These are phyloP conservation scores for Erysimum cheiri DNA, from an alignment of 441 rosid species.

Conservation along the genomic window DNA sequence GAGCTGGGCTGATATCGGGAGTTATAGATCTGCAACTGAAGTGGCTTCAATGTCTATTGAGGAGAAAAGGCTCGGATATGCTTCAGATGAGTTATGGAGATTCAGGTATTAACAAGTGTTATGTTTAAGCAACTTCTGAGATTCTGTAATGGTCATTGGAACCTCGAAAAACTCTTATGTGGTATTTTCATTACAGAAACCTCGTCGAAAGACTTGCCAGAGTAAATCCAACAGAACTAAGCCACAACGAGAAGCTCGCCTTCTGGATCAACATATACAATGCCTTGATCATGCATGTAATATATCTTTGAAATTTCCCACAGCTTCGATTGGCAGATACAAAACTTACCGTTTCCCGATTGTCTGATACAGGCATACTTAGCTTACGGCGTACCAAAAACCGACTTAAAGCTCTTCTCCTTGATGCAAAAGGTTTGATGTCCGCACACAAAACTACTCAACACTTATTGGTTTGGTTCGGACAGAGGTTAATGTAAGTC, in stretches of 20 bases:
- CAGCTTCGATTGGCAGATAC: not conserved
- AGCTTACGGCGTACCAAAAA: slow-evolving; percentile 90
- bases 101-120: slow-evolving; percentile 59
- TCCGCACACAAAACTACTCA: not conserved
- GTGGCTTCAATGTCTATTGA: slow-evolving; percentile 82
- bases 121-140: not conserved
- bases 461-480: slow-evolving; percentile 23
- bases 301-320: slow-evolving; percentile 10
- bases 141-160: not conserved
- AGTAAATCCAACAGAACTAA: slow-evolving; percentile 67
- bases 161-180: slow-evolving; percentile 25
- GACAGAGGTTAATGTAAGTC: slow-evolving; percentile 21
- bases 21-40: slow-evolving; percentile 61
- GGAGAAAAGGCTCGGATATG: slow-evolving; percentile 70
- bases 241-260: slow-evolving; percentile 71
- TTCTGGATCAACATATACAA: slow-evolving; percentile 82
- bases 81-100: slow-evolving; percentile 73
- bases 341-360: not conserved
- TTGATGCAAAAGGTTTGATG: slow-evolving; percentile 87
- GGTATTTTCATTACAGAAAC: slow-evolving; percentile 50
- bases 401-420: slow-evolving; percentile 87
- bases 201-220: slow-evolving; percentile 63
- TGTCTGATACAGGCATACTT: slow-evolving; percentile 70
- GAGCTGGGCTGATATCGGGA: slow-evolving; percentile 73
- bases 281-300: slow-evolving; percentile 79